Percentiles rank a stretch among this genome's conserved stretches.
Evolutionary conservation across 2,329 filamentous ascomycete genomes (phyloP).

Genomic region (Beauveria rudraprayagi): DNA sequence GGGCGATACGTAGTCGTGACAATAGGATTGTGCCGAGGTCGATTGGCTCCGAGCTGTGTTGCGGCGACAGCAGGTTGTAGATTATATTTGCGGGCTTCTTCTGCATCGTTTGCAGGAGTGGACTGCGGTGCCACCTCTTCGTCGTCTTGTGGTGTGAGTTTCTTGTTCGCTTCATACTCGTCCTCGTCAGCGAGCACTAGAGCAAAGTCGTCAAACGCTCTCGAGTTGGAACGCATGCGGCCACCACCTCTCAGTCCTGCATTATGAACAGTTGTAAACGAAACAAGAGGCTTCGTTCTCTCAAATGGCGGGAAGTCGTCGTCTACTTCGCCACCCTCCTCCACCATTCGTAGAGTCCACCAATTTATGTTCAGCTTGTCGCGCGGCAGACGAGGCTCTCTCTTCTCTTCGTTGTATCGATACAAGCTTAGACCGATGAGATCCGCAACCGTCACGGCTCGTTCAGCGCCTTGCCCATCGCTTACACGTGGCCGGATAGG

Average conservation of each 20-base stretch:
- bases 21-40: conserved; percentile 48
- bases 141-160: conserved; percentile 57
- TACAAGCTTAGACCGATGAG: conserved; percentile 75
- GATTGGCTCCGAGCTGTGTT: conserved; percentile 22
- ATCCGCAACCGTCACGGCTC: conserved; percentile 65
- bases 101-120: conserved; percentile 10
- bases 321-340: conserved; percentile 77
- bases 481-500: conserved; percentile 63
- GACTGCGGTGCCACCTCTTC: conserved; percentile 33
- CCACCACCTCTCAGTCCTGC: conserved; percentile 60
- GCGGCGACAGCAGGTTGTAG: conserved; percentile 24
- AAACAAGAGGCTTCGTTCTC: conserved; percentile 63
- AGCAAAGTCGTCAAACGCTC: conserved; percentile 75
- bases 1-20: conserved; percentile 52
- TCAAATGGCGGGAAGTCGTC: conserved; percentile 77
- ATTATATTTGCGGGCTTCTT: conserved; percentile 19
- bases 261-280: conserved; percentile 78
- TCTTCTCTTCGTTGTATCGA: conserved; percentile 69
- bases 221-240: conserved; percentile 58
- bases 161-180: conserved; percentile 62
- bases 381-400: conserved; percentile 55
- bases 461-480: conserved; percentile 52
- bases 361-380: conserved; percentile 70
- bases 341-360: conserved; percentile 77
- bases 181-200: conserved; percentile 63